These are phyloP conservation scores for Cystofilobasidium bisporidii DNA, from an alignment of 768 basidiomycete genomes.

Conservation along the genomic window DNA sequence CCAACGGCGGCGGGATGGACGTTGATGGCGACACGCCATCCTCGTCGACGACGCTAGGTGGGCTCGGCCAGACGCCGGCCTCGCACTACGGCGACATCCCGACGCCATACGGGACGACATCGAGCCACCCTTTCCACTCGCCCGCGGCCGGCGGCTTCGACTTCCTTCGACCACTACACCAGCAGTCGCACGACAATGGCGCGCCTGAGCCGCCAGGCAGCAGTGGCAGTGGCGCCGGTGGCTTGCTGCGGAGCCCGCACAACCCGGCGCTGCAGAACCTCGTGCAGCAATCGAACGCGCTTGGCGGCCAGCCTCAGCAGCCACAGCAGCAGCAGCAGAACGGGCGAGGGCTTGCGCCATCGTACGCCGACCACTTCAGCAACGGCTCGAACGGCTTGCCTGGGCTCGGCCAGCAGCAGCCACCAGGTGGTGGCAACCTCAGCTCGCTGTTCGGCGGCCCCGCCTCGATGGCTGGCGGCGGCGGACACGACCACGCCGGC, in stretches of 20 bases:
- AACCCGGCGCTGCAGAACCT: not conserved
- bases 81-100: not conserved
- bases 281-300: not conserved
- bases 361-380: constrained; percentile 5
- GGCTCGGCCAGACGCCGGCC: not conserved
- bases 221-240: no score
- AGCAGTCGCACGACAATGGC: not conserved
- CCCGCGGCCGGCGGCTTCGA: constrained; percentile 4
- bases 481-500: constrained; percentile 11
- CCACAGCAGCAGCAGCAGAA: no score
- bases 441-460: constrained; percentile 7
- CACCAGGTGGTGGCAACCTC: no score
- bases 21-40: not conserved
- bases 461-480: not conserved
- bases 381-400: not conserved
- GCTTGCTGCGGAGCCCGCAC: constrained; percentile 2
- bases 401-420: not conserved
- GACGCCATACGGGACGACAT: not conserved
- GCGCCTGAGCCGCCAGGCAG: not conserved
- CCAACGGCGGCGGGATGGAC: not conserved
- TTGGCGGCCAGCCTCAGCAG: no score
- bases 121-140: not conserved
- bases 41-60: not conserved
- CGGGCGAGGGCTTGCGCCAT: not conserved
- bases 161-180: not conserved